These are phyloP conservation scores for Ustanciosporium gigantosporum DNA, from an alignment of 1,284 basidiomycete species.

Conservation along the genomic window DNA sequence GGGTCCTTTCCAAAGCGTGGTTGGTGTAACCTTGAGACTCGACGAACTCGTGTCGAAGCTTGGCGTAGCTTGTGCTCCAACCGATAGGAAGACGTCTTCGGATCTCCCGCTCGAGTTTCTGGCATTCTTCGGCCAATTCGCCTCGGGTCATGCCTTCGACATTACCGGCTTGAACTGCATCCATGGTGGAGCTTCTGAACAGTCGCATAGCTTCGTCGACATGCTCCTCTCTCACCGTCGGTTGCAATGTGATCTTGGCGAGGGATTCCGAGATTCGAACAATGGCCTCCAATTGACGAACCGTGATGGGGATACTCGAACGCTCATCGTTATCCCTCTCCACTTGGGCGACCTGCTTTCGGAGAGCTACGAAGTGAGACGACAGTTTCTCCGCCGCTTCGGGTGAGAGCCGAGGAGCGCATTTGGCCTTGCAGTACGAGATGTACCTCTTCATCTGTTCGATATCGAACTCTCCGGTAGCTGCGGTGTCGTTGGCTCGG, in stretches of 20 bases:
- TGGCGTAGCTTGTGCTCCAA: slow-evolving; percentile 94
- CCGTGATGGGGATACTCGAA: slow-evolving; percentile 95
- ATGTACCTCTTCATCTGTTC: slow-evolving; percentile 99
- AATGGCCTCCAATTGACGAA: slow-evolving; percentile 98
- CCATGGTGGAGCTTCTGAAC: slow-evolving; percentile 99
- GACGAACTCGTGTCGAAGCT: slow-evolving; percentile 92
- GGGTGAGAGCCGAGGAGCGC: slow-evolving; percentile 86
- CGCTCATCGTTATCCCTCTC: slow-evolving; percentile 96
- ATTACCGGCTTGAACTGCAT: slow-evolving; percentile 90
- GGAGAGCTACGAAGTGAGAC: slow-evolving; percentile 91
- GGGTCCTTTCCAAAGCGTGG: slow-evolving; percentile 87
- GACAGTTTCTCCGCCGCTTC: slow-evolving; percentile 96
- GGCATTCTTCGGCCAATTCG: slow-evolving; percentile 92
- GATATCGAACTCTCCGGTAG: slow-evolving; percentile 86
- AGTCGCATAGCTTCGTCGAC: slow-evolving; percentile 97
- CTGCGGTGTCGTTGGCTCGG: slow-evolving; percentile 67
- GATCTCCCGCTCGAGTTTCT: slow-evolving; percentile 87
- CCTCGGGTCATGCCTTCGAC: slow-evolving; percentile 90
- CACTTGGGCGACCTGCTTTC: slow-evolving; percentile 93
- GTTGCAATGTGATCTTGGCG: slow-evolving; percentile 88
- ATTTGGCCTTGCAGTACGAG: slow-evolving; percentile 93
- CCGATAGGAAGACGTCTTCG: slow-evolving; percentile 86
- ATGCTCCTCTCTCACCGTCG: slow-evolving; percentile 85
- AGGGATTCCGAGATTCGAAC: slow-evolving; percentile 97
- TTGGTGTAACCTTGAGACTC: slow-evolving; percentile 73